Percentiles rank a stretch among this genome's conserved stretches.
phyloP scores from a whole-genome alignment of 2,329 filamentous ascomycete genomes.

The Pseudomassariella vexata region DNA sequence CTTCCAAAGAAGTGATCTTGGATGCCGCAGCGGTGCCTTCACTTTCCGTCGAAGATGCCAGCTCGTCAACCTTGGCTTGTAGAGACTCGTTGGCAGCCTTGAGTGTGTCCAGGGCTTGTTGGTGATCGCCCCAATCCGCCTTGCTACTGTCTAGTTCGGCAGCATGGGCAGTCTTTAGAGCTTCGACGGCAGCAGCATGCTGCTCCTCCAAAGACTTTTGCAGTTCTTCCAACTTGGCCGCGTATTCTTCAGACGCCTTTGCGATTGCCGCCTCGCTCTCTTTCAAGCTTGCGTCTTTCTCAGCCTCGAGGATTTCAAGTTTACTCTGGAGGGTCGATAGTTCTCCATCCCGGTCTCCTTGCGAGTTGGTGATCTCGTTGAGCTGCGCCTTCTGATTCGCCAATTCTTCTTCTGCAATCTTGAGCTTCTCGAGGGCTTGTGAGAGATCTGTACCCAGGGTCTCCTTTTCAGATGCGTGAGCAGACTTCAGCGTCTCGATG shows the following conservation, averaged over 20 bases:
- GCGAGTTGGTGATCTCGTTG: slow-evolving; percentile 39
- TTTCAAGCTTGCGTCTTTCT: slow-evolving; percentile 31
- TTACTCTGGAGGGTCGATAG: slow-evolving; percentile 43
- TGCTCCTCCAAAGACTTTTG: slow-evolving; percentile 42
- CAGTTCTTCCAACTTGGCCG: slow-evolving; percentile 43
- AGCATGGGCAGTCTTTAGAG: slow-evolving; percentile 48
- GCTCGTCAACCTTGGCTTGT: slow-evolving; percentile 49
- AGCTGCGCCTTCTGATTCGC: slow-evolving; percentile 44
- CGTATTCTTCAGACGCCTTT: slow-evolving; percentile 40
- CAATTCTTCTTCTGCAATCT: slow-evolving; percentile 44
- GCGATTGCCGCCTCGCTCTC: slow-evolving; percentile 30
- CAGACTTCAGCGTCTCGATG: slow-evolving; percentile 42
- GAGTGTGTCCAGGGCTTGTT: slow-evolving; percentile 43
- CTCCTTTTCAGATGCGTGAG: slow-evolving; percentile 43
- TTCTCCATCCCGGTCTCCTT: slow-evolving; percentile 42
- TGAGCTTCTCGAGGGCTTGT: slow-evolving; percentile 45
- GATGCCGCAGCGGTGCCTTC: slow-evolving; percentile 37
- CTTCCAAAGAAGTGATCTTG: slow-evolving; percentile 45
- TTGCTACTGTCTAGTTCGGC: slow-evolving; percentile 42
- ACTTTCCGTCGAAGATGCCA: slow-evolving; percentile 41
- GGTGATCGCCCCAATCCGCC: slow-evolving; percentile 37
- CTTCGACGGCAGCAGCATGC: slow-evolving; percentile 42
- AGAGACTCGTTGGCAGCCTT: slow-evolving; percentile 46
- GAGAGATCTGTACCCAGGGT: slow-evolving; percentile 40
- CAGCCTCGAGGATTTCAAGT: slow-evolving; percentile 39